Evolutionary conservation across 2,329 filamentous ascomycete genomes (phyloP).

Genomic region (Paraconiothyrium brasiliense): DNA sequence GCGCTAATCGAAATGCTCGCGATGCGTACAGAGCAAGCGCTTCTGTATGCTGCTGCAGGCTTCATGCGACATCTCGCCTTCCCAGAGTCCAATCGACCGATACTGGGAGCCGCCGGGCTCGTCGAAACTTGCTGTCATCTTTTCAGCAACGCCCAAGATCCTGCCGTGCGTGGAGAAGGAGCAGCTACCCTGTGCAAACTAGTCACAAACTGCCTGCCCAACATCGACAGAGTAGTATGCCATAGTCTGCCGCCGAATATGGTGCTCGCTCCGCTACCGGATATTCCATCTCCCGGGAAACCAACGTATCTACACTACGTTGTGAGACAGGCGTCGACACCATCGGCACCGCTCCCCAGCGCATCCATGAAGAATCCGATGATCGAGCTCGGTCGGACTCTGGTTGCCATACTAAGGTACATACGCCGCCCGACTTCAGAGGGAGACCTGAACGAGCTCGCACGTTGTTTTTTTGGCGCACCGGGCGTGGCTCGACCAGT

Average conservation of each 20-base stretch:
- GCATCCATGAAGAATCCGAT: conserved; percentile 51
- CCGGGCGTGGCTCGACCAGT: conserved; percentile 43
- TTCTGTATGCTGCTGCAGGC: conserved; percentile 49
- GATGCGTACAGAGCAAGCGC: conserved; percentile 36
- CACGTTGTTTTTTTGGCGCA: conserved; percentile 38
- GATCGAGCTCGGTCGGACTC: conserved; percentile 44
- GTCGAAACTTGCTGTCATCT: conserved; percentile 42
- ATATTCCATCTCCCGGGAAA: conserved; percentile 27
- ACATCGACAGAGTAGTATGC: conserved; percentile 42
- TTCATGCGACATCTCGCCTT: conserved; percentile 49
- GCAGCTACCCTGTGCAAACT: conserved; percentile 47
- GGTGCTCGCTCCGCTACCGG: conserved; percentile 19
- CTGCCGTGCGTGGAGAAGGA: conserved; percentile 47
- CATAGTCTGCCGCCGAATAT: conserved; percentile 28
- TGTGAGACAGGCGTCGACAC: conserved; percentile 41
- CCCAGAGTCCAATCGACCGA: conserved; percentile 41
- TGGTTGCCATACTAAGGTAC: conserved; percentile 39
- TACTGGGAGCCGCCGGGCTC: conserved; percentile 43
- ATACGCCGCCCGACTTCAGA: conserved; percentile 29
- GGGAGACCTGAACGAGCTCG: conserved; percentile 35
- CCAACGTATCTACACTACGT: conserved; percentile 40
- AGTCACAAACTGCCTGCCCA: conserved; percentile 41
- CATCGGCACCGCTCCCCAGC: conserved; percentile 44
- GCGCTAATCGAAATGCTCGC: conserved; percentile 41
- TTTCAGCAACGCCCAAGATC: conserved; percentile 35